A percentile compares a stretch with the other conserved stretches of the same genome.
Evolutionary conservation across 768 basidiomycete genomes (phyloP).

Genomic region (Tephrocybe sp.): DNA sequence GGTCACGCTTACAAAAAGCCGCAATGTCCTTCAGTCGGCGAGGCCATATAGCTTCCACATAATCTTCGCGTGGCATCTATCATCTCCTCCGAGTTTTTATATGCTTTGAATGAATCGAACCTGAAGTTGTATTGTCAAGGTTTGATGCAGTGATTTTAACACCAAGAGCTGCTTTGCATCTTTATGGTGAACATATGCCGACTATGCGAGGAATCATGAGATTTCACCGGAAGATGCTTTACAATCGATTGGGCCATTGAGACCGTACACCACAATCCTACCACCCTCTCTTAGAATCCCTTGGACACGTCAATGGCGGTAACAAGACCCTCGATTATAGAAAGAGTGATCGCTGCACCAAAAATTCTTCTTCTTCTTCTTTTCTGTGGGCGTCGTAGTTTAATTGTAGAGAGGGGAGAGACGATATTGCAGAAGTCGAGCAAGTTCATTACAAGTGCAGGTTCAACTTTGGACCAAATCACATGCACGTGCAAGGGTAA

Average conservation of each 20-base stretch:
- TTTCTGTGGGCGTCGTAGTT: slow-evolving; percentile 53
- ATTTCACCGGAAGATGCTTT: slow-evolving; percentile 49
- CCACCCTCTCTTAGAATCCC: slow-evolving; percentile 91
- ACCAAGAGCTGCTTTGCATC: slow-evolving; percentile 93
- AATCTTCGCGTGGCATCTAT: slow-evolving; percentile 87
- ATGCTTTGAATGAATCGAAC: slow-evolving; percentile 96
- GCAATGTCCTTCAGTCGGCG: slow-evolving; percentile 90
- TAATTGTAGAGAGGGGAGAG: slow-evolving; percentile 2
- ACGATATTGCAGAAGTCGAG: neutral
- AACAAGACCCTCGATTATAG: slow-evolving; percentile 91
- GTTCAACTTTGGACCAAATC: too few relatives aligned
- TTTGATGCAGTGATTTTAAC: slow-evolving; percentile 95
- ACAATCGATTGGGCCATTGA: slow-evolving; percentile 98
- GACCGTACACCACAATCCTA: slow-evolving; percentile 91
- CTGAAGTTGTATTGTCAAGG: slow-evolving; percentile 96
- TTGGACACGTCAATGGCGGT: slow-evolving; percentile 99
- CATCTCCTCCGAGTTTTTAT: slow-evolving; percentile 90
- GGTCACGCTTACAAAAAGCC: slow-evolving; percentile 96
- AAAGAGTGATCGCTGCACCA: slow-evolving; percentile 49
- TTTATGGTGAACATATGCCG: slow-evolving; percentile 95
- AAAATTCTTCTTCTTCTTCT: slow-evolving; percentile 79
- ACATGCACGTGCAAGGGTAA: slow-evolving; percentile 9
- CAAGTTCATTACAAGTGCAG: too few relatives aligned
- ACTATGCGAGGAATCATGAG: slow-evolving; percentile 44
- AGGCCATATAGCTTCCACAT: slow-evolving; percentile 96